These are phyloP conservation scores for Metschnikowia vanudenii DNA, from an alignment of 805 yeast genomes.

Conservation along the genomic window DNA sequence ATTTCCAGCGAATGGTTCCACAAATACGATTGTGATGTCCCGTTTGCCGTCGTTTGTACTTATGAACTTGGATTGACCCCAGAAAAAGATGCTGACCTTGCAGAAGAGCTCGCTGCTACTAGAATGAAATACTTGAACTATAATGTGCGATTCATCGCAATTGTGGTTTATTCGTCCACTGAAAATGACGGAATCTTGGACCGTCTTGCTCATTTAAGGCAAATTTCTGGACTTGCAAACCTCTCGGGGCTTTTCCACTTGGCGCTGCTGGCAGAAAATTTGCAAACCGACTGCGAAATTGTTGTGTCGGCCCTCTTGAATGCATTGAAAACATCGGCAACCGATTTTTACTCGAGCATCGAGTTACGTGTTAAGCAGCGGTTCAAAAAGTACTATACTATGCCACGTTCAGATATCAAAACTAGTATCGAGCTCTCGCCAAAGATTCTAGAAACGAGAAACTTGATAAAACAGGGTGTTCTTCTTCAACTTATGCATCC, in stretches of 20 bases:
- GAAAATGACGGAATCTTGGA: conserved; percentile 20
- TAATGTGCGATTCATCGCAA: conserved; percentile 23
- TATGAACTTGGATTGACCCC: conserved; percentile 18
- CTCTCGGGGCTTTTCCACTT: conserved; percentile 32
- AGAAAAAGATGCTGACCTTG: conserved; percentile 18
- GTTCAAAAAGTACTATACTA: conserved; percentile 35
- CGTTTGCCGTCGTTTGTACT: conserved; percentile 32
- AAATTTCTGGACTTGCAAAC: conserved; percentile 30
- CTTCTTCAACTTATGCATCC: conserved; percentile 34
- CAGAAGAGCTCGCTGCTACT: conserved; percentile 5
- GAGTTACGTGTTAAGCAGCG: conserved; percentile 36
- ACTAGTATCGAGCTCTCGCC: conserved; percentile 36
- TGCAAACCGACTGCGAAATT: conserved; percentile 31
- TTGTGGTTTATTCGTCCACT: conserved; percentile 22
- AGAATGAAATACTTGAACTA: conserved; percentile 7
- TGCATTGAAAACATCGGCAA: conserved; percentile 28
- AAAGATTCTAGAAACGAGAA: conserved; percentile 37
- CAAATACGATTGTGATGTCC: conserved; percentile 31
- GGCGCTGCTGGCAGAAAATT: conserved; percentile 6
- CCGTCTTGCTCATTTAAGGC: conserved; percentile 27
- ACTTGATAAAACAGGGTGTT: conserved; percentile 36
- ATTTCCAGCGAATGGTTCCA: conserved; percentile 35
- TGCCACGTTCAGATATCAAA: conserved; percentile 27
- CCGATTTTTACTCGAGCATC: conserved; percentile 34
- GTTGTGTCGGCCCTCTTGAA: conserved; percentile 31